A percentile compares a stretch with the other conserved stretches of the same genome.
These are phyloP conservation scores for Nannochloris sp. DNA, from an alignment of 139 green algal species.

Conservation along the genomic window DNA sequence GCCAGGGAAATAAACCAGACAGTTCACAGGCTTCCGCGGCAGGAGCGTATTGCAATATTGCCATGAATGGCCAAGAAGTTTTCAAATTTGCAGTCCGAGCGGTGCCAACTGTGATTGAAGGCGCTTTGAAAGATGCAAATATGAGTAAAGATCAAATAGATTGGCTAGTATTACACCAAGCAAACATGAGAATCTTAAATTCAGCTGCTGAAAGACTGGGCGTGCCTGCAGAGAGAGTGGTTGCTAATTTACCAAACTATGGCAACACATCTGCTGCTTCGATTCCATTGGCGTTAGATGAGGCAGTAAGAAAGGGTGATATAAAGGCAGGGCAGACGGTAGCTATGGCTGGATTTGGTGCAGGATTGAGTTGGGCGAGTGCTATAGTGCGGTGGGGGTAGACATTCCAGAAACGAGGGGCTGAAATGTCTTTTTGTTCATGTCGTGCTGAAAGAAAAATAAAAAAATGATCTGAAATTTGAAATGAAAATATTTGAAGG, in stretches of 20 bases:
- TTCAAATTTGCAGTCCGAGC: constrained; percentile 96
- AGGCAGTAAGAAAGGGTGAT: constrained; percentile 73
- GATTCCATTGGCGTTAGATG: constrained; percentile 91
- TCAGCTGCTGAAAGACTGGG: constrained; percentile 74
- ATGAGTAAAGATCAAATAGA: constrained; percentile 70
- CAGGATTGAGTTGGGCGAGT: constrained; percentile 86
- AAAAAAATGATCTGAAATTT: no score
- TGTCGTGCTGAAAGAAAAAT: no score
- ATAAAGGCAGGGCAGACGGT: constrained; percentile 67
- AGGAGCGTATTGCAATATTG: constrained; percentile 68
- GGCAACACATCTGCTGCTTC: constrained; percentile 95
- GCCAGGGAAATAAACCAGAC: constrained; percentile 10
- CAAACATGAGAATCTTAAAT: constrained; percentile 96
- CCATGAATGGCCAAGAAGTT: constrained; percentile 95
- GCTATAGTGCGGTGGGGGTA: constrained; percentile 86
- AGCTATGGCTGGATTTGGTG: constrained; percentile 92
- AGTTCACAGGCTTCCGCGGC: neutral
- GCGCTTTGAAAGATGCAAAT: constrained; percentile 59
- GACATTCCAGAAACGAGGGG: no score
- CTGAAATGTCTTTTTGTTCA: no score
- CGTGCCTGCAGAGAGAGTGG: constrained; percentile 58
- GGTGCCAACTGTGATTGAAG: constrained; percentile 79
- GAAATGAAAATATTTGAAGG: no score
- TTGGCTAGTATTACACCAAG: constrained; percentile 92
- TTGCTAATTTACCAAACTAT: constrained; percentile 84